Base-by-base conservation (phyloP, 805 yeast genomes). In the Pichia membranifaciens region DNA sequence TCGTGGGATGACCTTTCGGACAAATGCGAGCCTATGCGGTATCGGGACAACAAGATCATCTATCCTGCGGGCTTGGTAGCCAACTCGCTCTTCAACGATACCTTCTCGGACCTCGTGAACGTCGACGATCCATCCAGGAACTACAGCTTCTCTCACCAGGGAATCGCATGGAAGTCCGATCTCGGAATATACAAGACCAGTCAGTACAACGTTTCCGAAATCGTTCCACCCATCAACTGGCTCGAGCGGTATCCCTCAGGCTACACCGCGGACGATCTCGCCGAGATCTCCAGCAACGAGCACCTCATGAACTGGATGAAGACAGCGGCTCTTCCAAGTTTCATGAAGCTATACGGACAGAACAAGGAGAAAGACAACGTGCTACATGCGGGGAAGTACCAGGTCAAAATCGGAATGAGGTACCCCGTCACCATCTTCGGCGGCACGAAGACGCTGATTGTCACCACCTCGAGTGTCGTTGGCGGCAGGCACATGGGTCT, bases 1-100 rank as follows among this genome's bases (percentile, higher is more conserved):
- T 47, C 74, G 0, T 69, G 69, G 3, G 73, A 66, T 23, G 75
- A 70, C 38, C 63, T 93, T 18, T 72, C 69, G 44, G 55, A 62
- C 5, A 74, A 75, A 20, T 84, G 86, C 28, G 73, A 72, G 56
- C 79, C 86, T 29, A 75, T 81, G 60, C 55, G 54, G 21, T 37
- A 53, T 13, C 60, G 67, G 16, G 71, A 68, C 38, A 61, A 54
- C 20, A 78, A 75, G 54, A 60, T 72, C 15, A 60, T 75, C 51
- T 91, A 91, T 63, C 99, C 99, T 16, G 93, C 98, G 69, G 99
- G 99, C 0, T 74, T 91, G 43, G 88, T 91, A 54, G 96, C 98
- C 44, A 91, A 91, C 67, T 87, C 97, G 0, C 66, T 78, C 65
- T 91, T 93, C 73, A 91, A 91, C 65, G 99, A 91, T 61, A 79